Conservation (phyloP, 192 early-diverging fungal genomes). For the Podila horticola region DNA sequence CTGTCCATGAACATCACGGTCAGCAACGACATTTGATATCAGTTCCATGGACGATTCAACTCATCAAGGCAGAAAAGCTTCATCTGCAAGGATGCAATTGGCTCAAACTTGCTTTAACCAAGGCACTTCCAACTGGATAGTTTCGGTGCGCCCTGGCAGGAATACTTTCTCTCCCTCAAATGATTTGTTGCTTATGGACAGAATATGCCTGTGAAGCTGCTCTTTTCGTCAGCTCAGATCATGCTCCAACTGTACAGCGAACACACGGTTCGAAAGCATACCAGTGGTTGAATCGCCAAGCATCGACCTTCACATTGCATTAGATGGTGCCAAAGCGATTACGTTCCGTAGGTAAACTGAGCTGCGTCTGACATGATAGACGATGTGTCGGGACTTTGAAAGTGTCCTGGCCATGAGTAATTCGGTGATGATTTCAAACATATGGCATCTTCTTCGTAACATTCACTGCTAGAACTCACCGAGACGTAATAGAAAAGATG, state of each 20-base stretch:
- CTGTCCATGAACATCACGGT: background rate
- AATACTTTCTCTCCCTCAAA: conserved; percentile 60
- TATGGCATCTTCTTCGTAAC: background rate
- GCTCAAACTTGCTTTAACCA: conserved; percentile 65
- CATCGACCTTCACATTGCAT: conserved; percentile 66
- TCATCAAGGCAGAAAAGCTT: conserved; percentile 71
- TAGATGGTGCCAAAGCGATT: conserved; percentile 61
- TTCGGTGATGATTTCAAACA: too few species aligned
- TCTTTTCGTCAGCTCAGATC: background rate
- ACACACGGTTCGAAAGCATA: conserved; percentile 1
- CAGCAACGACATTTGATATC: too few species aligned
- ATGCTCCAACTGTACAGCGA: background rate
- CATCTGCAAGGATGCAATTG: conserved; percentile 66
- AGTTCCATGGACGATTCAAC: background rate
- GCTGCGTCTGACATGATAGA: conserved; percentile 67
- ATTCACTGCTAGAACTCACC: too few species aligned
- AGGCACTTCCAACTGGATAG: too few species aligned
- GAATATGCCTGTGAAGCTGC: conserved; percentile 56
- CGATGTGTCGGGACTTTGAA: too few species aligned
- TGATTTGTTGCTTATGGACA: conserved; percentile 65
- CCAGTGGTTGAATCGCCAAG: conserved; percentile 67
- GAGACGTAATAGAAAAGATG: too few species aligned
- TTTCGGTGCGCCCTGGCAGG: conserved; percentile 47
- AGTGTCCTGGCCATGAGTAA: too few species aligned
- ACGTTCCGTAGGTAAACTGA: conserved; percentile 66